Evolutionary conservation across 2,329 filamentous ascomycete species (phyloP), one percentile per base, ranked within the genome.

Genomic region (Botrytis elliptica): DNA sequence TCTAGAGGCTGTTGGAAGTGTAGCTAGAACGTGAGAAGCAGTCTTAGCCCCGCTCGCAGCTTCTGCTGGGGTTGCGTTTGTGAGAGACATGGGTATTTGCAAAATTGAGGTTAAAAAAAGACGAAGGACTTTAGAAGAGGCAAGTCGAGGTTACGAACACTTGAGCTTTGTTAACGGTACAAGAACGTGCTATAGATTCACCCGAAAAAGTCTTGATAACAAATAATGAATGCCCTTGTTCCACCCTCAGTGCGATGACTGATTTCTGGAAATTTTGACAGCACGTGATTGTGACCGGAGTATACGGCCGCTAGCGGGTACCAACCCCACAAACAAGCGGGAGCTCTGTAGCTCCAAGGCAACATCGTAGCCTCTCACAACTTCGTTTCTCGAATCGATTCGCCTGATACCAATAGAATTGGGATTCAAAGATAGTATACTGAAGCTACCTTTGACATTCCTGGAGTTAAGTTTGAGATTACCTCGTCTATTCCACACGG

Each of bases 1-100:
- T 80, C 96, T 92, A 38, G 91, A 91, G 59, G 87, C 84, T 57
- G 89, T 89, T 5, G 94, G 88, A 67, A 98, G 89, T 2, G 93
- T 92, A 67, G 94, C 94, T 63, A 99, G 89, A 70, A 89, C 88
- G 81, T 94, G 92, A 46, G 96, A 97, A 25, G 95, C 93, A 65
- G 88, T 84, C 80, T 94, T 94, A 75, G 95, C 95, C 66, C 91
- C 88, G 79, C 87, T 87, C 55, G 95, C 95, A 70, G 93, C 92
- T 77, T 94, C 90, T 72, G 89, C 85, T 66, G 95, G 93, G 46
- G 91, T 92, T 71, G 92, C 93, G 82, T 93, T 95, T 67, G 95
- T 97, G 74, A 98, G 87, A 77, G 95, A 97, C 96, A 98, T 97
- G 46, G 46, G 65, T 38, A 63, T 36, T 60, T 38, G 49, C 38